Base-by-base conservation (phyloP, 805 yeast genomes). In the Monosporozyma servazzii region DNA sequence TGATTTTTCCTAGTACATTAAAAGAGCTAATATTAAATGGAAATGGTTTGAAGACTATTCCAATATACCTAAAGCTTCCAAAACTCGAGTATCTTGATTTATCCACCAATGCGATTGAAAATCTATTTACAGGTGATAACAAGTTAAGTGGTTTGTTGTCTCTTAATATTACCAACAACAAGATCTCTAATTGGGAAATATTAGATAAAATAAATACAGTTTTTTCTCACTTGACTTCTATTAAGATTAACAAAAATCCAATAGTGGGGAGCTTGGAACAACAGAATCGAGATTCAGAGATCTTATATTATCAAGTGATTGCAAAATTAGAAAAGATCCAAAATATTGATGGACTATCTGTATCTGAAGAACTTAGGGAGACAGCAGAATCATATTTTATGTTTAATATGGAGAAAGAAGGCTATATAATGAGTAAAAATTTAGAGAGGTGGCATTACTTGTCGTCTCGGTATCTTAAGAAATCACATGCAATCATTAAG, bases 361-460 rank as follows among this genome's bases (percentile, higher is more conserved):
- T 87, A 8, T 60, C 69, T 2, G 51, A 45, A 0, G 72, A 66
- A 1, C 85, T 81, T 47, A 71, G 88, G 17, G 56, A 53, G 5
- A 85, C 82, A 56, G 84, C 86, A 0, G 96, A 88, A 62, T 62
- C 86, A 4, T 87, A 77, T 60, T 81, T 85, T 53, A 69, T 85
- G 29, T 72, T 81, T 5, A 73, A 73, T 54, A 78, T 85, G 0
- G 44, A 50, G 8, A 49, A 53, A 1, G 60, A 61, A 1, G 61
- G 65, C 5, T 57, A 70, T 48, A 42, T 42, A 1, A 71, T 66
- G 42, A 56, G 66, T 20, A 45, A 41, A 15, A 41, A 17, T 5
- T 49, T 48, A 18, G 36, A 33, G 18, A 61, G 77, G 29, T 82
- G 85, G 84, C 43, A 48, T 2, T 36, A 63, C 25, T 71, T 80